Conservation (phyloP, 345 rosid species). For the Trapa incisa region DNA sequence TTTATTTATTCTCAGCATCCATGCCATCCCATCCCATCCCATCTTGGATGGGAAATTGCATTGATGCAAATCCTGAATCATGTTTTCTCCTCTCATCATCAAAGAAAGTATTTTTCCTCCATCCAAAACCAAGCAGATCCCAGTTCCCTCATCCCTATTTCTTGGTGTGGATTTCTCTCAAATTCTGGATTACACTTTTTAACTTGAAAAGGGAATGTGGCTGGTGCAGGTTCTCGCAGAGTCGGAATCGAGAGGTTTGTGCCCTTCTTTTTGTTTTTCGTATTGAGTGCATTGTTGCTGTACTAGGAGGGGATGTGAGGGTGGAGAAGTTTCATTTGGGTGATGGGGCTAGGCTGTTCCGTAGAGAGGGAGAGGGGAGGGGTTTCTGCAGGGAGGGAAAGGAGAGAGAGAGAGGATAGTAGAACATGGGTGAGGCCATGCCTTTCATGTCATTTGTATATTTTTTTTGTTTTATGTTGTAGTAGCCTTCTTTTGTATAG, state of each 20-base stretch:
- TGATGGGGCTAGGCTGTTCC: background rate
- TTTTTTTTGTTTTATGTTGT: constrained; percentile 19
- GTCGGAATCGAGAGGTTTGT: constrained; percentile 28
- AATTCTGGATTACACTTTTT: background rate
- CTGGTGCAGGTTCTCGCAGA: constrained; percentile 45
- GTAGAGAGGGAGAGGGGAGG: background rate
- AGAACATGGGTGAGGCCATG: background rate
- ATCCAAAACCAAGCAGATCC: background rate
- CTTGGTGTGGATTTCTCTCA: background rate
- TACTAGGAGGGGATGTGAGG: constrained; percentile 18
- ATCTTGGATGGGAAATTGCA: background rate
- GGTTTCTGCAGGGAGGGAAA: background rate
- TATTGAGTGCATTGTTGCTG: constrained; percentile 35
- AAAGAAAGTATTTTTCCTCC: too few relatives aligned
- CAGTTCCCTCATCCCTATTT: background rate
- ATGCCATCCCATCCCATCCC: background rate
- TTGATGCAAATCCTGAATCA: background rate
- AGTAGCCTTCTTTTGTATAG: constrained; percentile 23
- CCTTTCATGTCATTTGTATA: constrained; percentile 3
- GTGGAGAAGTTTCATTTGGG: background rate
- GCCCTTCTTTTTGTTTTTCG: constrained; percentile 41
- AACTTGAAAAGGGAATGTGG: background rate
- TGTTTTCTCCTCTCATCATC: too few relatives aligned
- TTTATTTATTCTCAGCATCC: background rate
- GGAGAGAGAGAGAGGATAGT: background rate